Percentiles rank a stretch among this genome's conserved stretches.
phyloP scores from a whole-genome alignment of 2,329 filamentous ascomycete species.

The Fusarium avenaceum region DNA sequence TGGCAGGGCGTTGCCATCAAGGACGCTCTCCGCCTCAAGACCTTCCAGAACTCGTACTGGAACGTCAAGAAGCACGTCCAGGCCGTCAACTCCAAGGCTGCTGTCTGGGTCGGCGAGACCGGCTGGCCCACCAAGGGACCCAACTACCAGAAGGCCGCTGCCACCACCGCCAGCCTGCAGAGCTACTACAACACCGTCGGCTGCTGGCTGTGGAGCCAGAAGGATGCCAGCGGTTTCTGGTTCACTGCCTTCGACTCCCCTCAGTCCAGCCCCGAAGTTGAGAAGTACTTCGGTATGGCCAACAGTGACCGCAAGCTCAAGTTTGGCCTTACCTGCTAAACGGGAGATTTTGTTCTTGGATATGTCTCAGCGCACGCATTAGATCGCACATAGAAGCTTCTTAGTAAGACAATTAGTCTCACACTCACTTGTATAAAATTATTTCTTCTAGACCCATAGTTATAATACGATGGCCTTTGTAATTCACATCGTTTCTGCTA shows the following conservation, averaged over 20 bases:
- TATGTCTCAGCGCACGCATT: not conserved
- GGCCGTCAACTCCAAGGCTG: slow-evolving; percentile 35
- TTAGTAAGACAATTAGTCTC: not conserved
- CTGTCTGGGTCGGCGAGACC: slow-evolving; percentile 45
- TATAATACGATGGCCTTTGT: slow-evolving; percentile 3
- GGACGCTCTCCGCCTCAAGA: slow-evolving; percentile 44
- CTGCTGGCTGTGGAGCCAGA: slow-evolving; percentile 42
- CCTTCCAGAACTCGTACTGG: slow-evolving; percentile 44
- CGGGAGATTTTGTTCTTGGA: too few relatives aligned
- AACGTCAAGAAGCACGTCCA: slow-evolving; percentile 42
- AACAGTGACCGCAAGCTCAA: slow-evolving; percentile 45
- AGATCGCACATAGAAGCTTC: not conserved
- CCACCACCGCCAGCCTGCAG: slow-evolving; percentile 31
- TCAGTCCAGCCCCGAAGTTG: slow-evolving; percentile 35
- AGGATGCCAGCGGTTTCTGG: slow-evolving; percentile 42
- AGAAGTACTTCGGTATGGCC: slow-evolving; percentile 46
- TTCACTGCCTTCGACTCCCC: slow-evolving; percentile 46
- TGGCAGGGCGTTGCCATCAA: slow-evolving; percentile 46
- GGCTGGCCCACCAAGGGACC: slow-evolving; percentile 43
- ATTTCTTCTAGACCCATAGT: not conserved
- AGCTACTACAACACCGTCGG: slow-evolving; percentile 43
- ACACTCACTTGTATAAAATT: slow-evolving; percentile 10
- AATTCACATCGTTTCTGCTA: not conserved
- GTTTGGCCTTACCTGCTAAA: slow-evolving; percentile 42
- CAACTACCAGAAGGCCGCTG: slow-evolving; percentile 39